Evolutionary conservation across 2,329 filamentous ascomycete species (phyloP).

Genomic region (Niveomyces coronatus): DNA sequence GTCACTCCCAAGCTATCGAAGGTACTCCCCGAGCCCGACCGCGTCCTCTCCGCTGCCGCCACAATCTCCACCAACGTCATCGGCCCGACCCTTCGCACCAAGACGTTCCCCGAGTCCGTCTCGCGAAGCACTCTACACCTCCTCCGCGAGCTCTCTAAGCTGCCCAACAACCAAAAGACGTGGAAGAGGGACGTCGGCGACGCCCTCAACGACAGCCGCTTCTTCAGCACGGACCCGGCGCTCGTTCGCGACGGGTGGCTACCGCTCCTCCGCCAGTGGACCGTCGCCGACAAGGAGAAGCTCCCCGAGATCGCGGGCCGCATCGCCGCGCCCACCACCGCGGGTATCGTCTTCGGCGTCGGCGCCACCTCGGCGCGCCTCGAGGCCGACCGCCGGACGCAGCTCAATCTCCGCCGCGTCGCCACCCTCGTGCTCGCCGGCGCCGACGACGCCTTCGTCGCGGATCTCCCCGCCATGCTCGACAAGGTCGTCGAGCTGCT

Average conservation of each 20-base stretch:
- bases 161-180: conserved; percentile 71
- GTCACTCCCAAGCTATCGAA: conserved; percentile 74
- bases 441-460: conserved; percentile 67
- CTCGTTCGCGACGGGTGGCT: conserved; percentile 71
- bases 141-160: conserved; percentile 63
- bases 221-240: conserved; percentile 61
- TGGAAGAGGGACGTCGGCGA: conserved; percentile 92
- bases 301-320: conserved; percentile 71
- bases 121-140: conserved; percentile 61
- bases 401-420: conserved; percentile 77
- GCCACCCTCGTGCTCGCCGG: conserved; percentile 70
- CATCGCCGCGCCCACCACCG: conserved; percentile 76
- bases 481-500: conserved; percentile 84
- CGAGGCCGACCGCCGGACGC: conserved; percentile 90
- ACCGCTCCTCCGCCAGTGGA: conserved; percentile 74
- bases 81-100: conserved; percentile 70
- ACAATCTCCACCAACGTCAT: conserved; percentile 79
- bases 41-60: conserved; percentile 65
- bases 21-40: conserved; percentile 76
- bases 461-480: conserved; percentile 61
- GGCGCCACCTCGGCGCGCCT: conserved; percentile 85
- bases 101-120: conserved; percentile 78
- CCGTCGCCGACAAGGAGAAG: conserved; percentile 75
- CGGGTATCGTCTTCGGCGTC: conserved; percentile 97
- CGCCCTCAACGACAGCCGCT: conserved; percentile 79